phyloP scores from a whole-genome alignment of 306 rosid genomes.

The Luffa aegyptiaca region DNA sequence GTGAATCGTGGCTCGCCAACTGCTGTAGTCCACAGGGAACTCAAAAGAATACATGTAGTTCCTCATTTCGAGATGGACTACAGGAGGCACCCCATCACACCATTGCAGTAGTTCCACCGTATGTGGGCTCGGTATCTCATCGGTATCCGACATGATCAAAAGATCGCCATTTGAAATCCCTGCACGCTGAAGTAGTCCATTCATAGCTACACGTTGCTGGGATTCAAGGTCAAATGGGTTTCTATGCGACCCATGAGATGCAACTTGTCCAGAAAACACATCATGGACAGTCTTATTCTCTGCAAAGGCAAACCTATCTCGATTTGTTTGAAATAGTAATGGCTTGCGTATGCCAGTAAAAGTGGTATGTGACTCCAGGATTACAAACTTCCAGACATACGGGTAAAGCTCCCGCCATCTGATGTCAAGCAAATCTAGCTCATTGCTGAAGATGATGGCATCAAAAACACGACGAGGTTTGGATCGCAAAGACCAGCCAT shows the following conservation, averaged over 20 bases:
- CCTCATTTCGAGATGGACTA: constrained; percentile 76
- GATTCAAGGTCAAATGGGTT: constrained; percentile 66
- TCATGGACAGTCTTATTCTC: constrained; percentile 34
- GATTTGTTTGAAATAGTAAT: constrained; percentile 37
- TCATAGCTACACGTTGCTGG: constrained; percentile 59
- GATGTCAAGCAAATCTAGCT: constrained; percentile 76
- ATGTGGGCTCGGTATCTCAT: constrained; percentile 85
- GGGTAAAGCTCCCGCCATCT: constrained; percentile 82
- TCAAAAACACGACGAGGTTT: constrained; percentile 63
- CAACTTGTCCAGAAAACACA: constrained; percentile 36
- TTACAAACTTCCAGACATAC: constrained; percentile 58
- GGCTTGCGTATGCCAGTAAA: constrained; percentile 84
- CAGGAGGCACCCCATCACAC: constrained; percentile 80
- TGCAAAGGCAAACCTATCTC: constrained; percentile 51
- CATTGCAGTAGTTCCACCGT: constrained; percentile 71
- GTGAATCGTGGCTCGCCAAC: constrained; percentile 82
- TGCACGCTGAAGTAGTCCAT: constrained; percentile 35
- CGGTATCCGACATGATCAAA: constrained; percentile 68
- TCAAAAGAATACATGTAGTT: constrained; percentile 87
- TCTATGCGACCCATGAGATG: constrained; percentile 23
- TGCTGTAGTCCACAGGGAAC: constrained; percentile 79
- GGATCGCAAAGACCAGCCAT: constrained; percentile 69
- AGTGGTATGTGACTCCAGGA: constrained; percentile 70
- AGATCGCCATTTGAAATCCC: constrained; percentile 62
- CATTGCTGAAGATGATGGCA: constrained; percentile 82